Conservation (phyloP, 306 rosid species). For the Myrica gale region DNA sequence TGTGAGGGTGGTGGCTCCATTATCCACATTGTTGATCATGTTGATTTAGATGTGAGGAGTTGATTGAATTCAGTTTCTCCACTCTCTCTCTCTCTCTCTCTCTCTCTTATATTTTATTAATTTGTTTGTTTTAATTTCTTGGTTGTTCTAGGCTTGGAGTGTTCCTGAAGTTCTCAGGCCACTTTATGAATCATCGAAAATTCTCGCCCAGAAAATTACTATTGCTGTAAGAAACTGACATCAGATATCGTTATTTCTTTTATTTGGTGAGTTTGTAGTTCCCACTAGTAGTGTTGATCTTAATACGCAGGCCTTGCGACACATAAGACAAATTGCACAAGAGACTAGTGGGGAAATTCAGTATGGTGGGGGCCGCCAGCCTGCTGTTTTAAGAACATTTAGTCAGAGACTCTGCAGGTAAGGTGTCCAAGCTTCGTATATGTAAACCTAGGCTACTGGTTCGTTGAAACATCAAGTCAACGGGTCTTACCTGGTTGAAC, state of each 20-base stretch:
- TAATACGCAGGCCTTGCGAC: constrained; percentile 67
- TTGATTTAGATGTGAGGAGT: constrained; percentile 75
- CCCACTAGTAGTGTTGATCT: background rate
- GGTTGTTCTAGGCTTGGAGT: constrained; percentile 65
- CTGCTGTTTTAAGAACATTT: constrained; percentile 89
- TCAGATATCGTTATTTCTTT: background rate
- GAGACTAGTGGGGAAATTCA: constrained; percentile 89
- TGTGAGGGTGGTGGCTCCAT: constrained; percentile 98
- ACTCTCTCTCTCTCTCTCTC: background rate
- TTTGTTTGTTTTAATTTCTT: background rate
- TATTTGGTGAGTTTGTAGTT: background rate
- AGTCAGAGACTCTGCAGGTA: constrained; percentile 94
- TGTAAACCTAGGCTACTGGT: background rate
- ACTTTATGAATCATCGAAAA: constrained; percentile 87
- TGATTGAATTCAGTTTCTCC: background rate
- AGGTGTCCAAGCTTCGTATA: background rate
- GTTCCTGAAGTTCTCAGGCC: constrained; percentile 98
- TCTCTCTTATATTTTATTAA: background rate
- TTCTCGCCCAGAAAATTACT: constrained; percentile 86
- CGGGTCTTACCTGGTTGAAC: background rate
- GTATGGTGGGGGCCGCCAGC: constrained; percentile 91
- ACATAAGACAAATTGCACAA: constrained; percentile 86
- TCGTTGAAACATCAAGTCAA: background rate
- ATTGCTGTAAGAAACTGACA: constrained; percentile 58
- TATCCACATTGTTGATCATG: constrained; percentile 90